Base-by-base conservation (phyloP, 371 early-diverging fungal genomes). In the Catenaria anguillulae region DNA sequence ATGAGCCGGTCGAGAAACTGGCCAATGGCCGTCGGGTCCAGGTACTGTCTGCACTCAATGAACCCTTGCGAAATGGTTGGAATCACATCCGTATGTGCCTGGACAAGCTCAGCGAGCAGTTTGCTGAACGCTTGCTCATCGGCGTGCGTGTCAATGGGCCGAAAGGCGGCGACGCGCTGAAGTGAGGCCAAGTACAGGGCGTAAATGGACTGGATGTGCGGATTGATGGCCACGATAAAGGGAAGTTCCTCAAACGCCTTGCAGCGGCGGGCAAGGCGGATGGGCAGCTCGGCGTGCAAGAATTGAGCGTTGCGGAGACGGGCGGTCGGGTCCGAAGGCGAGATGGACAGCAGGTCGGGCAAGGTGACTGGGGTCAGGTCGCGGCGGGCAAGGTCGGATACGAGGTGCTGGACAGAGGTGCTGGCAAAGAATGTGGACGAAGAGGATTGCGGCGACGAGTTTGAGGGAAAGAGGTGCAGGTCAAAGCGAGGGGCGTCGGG, bases 171-270 rank as follows among this genome's bases (percentile, higher is more conserved):
- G 24, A 90, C 67, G 5, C 71, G 78, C 61, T 87, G 85, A 66
- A 92, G 88, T 1, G 89, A 85, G 58, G 86, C 84, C 61, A 81
- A 81, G 66, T 92, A 92, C 0, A 92, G 77, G 54, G 80, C 74
- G 70, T 90, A 88, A 37, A 90, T 83, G 55, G 73, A 72, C 60
- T 80, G 77, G 65, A 92, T 89, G 67, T 84, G 82, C 2, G 93
- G 93, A 66, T 92, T 92, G 46, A 88, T 88, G 50, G 89, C 93
- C 33, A 92, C 90, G 63, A 92, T 92, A 67, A 87, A 90, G 0
- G 90, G 93, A 21, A 92, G 74, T 62, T 81, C 83, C 69, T 90
- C 89, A 50, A 91, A 80, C 13, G 87, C 86, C 70, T 80, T 76
- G 24, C 89, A 87, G 46, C 89, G 78, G 65, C 88, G 67, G 12